A percentile compares a stretch with the other conserved stretches of the same genome.
phyloP scores from a whole-genome alignment of 1,284 basidiomycete genomes.

The Apiotrichum brassicae region DNA sequence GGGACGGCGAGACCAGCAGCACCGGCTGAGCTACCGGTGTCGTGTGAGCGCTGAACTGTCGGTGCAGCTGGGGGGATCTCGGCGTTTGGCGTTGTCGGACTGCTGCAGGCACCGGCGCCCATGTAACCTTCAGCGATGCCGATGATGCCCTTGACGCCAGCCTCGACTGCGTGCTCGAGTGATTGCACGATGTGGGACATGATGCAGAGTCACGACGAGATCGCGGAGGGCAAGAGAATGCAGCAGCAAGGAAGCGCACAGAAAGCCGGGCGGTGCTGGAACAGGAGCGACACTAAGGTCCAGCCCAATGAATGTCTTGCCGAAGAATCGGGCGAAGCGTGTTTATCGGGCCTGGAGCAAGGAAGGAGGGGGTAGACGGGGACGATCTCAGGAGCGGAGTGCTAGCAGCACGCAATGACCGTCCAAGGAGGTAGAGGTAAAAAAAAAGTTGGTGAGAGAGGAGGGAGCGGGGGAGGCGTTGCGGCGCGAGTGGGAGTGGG shows the following conservation, averaged over 20 bases:
- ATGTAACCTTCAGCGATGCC: slow-evolving; percentile 41
- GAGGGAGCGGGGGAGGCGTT: neutral
- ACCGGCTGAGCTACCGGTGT: neutral
- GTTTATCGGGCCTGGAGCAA: neutral
- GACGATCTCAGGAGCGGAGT: too few species aligned
- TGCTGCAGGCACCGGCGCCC: neutral
- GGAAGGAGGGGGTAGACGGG: neutral
- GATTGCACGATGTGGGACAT: slow-evolving; percentile 35
- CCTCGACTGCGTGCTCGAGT: slow-evolving; percentile 33
- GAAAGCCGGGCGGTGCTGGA: too few species aligned
- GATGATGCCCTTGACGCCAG: slow-evolving; percentile 37
- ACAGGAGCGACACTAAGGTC: too few species aligned
- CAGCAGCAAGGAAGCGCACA: too few species aligned
- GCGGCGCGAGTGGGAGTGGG: neutral
- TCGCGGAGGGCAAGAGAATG: too few species aligned
- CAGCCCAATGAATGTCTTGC: too few species aligned
- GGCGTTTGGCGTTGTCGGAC: neutral
- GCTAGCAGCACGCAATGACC: too few species aligned
- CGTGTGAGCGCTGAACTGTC: neutral
- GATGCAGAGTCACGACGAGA: neutral
- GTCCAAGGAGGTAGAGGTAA: too few species aligned
- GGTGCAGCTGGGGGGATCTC: too few species aligned
- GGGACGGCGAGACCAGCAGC: neutral
- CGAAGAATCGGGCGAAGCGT: too few species aligned
- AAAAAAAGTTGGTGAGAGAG: too few species aligned